Evolutionary conservation across 192 early-diverging fungal genomes (phyloP), one percentile per base, ranked within the genome.

Genomic region (Backusella mclennaniae): DNA sequence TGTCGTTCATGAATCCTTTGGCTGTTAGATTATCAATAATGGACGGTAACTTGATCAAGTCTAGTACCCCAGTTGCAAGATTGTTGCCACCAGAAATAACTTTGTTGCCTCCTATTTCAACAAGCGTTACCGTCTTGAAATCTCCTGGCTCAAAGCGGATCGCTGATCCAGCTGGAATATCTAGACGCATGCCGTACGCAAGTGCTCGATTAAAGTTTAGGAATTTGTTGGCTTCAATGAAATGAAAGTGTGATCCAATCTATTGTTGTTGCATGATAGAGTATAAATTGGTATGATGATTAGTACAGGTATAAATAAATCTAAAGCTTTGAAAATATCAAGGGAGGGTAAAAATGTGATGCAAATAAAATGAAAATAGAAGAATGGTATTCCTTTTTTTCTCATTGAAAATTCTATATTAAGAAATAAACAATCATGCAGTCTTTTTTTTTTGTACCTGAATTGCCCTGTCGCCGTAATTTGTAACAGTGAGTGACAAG

Each of bases 81-180:
- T 82, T 78, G 75, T 97, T 99, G 39, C 97, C 97, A 59, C 97
- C 97, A n/a, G 84, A 80, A 46, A 99, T 93, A 0, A 89, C 73
- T 72, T 89, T 82, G 36, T 89, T 85, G 42, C 97, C 97, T 26
- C 83, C 94, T 78, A 99, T 96, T 38, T 90, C 90, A 14, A 95
- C 91, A 33, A 96, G 86, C 2, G 92, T 85, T 11, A 96, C 93
- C 6, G 90, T 87, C 69, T 96, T 93, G 15, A 90, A 89, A 74
- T 97, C 97, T 6, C 97, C 97, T 0, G 97, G 97, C 80, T 98
- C 97, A 76, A 98, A 98, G 8, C 97, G 92, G 70, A 96, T 90
- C 5, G 96, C 95, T 0, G 95, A 93, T 44, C 97, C 97, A 4
- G 96, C 94, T 2, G 96, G 93, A 70, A 98, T 96, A 82, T 97